phyloP scores from a whole-genome alignment of 2,329 filamentous ascomycete species.

The Trichoderma simmonsii region DNA sequence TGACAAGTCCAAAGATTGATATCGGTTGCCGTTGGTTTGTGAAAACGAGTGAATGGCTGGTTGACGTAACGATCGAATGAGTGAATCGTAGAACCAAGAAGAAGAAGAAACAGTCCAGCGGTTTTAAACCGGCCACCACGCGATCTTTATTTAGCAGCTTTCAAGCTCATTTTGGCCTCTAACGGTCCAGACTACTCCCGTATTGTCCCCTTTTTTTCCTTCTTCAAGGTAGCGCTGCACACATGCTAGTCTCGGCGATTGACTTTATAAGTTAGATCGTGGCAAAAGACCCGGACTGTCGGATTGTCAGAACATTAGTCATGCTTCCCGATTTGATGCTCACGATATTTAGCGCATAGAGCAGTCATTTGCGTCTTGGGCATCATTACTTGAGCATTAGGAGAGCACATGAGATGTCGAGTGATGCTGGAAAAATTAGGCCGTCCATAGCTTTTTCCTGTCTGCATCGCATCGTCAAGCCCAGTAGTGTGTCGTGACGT shows the following conservation, averaged over 20 bases:
- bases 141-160: neutral
- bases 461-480: neutral
- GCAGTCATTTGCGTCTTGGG: neutral
- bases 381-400: neutral
- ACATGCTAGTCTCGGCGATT: conserved; percentile 16
- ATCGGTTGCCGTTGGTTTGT: neutral
- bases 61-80: neutral
- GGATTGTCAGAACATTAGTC: neutral
- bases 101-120: neutral
- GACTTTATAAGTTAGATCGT: conserved; percentile 1
- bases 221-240: neutral
- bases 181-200: neutral
- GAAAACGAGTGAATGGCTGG: neutral
- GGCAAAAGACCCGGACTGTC: neutral
- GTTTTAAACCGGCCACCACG: neutral
- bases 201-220: neutral
- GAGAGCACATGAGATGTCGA: neutral
- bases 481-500: neutral
- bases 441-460: neutral
- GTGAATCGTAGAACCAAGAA: neutral
- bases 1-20: neutral
- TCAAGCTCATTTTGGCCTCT: neutral
- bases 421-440: neutral
- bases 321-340: neutral
- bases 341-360: neutral